A percentile compares a stretch with the other conserved stretches of the same genome.
These are phyloP conservation scores for Ceratorhiza oryzae-sativae DNA, from an alignment of 1,284 basidiomycete genomes.

Conservation along the genomic window DNA sequence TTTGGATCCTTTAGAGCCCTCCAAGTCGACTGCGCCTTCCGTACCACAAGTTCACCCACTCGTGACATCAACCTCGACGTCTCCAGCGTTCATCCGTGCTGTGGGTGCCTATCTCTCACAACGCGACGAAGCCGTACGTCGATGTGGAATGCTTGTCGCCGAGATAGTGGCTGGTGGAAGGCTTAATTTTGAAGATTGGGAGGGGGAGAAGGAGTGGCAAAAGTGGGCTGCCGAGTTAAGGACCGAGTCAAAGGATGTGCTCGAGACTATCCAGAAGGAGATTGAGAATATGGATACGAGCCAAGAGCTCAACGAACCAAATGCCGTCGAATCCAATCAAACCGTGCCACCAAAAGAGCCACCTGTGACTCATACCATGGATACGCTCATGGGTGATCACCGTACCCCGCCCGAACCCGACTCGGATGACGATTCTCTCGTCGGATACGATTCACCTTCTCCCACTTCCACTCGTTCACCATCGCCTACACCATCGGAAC, in stretches of 20 bases:
- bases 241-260: neutral
- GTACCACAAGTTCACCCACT: slow-evolving; percentile 49
- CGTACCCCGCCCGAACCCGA: slow-evolving; percentile 47
- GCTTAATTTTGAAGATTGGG: slow-evolving; percentile 85
- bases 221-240: slow-evolving; percentile 2
- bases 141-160: slow-evolving; percentile 93
- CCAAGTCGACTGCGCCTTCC: slow-evolving; percentile 46
- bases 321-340: neutral
- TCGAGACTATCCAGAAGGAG: slow-evolving; percentile 10
- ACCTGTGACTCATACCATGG: too few species aligned
- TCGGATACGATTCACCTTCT: slow-evolving; percentile 70
- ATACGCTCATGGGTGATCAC: slow-evolving; percentile 22
- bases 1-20: slow-evolving; percentile 70
- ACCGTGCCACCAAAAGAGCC: neutral
- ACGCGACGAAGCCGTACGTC: slow-evolving; percentile 75
- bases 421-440: slow-evolving; percentile 84
- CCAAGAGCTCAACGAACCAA: neutral
- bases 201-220: slow-evolving; percentile 55
- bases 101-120: slow-evolving; percentile 82
- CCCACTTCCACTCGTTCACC: slow-evolving; percentile 70
- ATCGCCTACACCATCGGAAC: slow-evolving; percentile 80
- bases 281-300: neutral
- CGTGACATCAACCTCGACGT: slow-evolving; percentile 53
- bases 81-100: slow-evolving; percentile 71
- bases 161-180: slow-evolving; percentile 79